Evolutionary conservation across 805 yeast species (phyloP), one percentile per base, ranked within the genome.

Genomic region (Wickerhamiella brachini): DNA sequence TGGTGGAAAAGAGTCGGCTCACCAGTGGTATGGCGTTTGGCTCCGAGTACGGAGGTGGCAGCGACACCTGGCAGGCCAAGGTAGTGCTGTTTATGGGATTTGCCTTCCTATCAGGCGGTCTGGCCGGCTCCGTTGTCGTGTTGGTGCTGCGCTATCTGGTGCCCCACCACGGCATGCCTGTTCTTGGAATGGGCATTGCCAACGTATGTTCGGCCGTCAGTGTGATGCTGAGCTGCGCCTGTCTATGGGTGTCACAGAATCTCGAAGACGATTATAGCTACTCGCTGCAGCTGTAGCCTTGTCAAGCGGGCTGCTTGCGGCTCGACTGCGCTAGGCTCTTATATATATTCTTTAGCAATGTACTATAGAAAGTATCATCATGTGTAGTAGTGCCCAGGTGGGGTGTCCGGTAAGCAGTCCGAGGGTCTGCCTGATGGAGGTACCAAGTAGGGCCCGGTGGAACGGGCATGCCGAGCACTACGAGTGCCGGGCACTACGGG

Each of bases 191-290:
- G 95, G 98, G 97, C 17, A 76, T 87, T 21, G 80, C 86, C 53
- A 90, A 90, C 67, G 89, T 93, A 42, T 76, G 83, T 21, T 80
- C 86, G 45, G 87, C 89, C 61, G 76, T 78, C 7, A 72, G 83
- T 54, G 78, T 90, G 37, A 84, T 90, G 87, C 69, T 86, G 59
- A 87, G 97, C 70, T 89, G 97, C 67, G 79, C 86, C 46, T 73
- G 82, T 8, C 71, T 93, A 60, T 93, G 98, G 98, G 71, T 90
- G 50, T 87, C 95, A 21, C 97, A 90, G 65, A 93, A 88, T 65
- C 81, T 88, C 53, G 97, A 93, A 66, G 97, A 93, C 63, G 97
- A 90, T 67, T 90, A 89, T 68, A 84, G 94, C 56, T 90, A 93
- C 65, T 83, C 95, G 45, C 76, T 89, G 64, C 88, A 95, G 29